These are phyloP conservation scores for Gracilaria domingensis DNA, from an alignment of 23 red algal genomes.

Conservation along the genomic window DNA sequence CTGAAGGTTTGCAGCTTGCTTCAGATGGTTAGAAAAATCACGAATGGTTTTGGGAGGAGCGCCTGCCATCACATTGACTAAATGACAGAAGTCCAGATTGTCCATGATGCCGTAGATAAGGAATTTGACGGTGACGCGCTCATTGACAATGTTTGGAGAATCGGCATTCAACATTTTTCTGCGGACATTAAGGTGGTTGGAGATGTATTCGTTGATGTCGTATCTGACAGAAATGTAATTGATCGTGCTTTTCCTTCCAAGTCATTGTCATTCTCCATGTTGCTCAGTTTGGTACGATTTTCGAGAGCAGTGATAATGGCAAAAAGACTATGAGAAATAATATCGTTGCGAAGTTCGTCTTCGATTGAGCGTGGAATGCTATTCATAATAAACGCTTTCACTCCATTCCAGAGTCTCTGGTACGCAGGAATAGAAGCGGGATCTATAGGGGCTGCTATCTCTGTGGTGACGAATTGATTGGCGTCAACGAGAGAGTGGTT, in stretches of 20 bases:
- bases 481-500: not conserved
- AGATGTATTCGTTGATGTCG: not conserved
- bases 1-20: no score
- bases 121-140: not conserved
- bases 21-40: slow-evolving; percentile 11
- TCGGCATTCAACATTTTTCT: not conserved
- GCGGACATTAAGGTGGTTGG: not conserved
- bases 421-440: not conserved
- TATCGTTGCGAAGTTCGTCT: not conserved
- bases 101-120: not conserved
- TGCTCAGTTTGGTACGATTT: not conserved
- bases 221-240: not conserved
- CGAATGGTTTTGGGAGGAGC: not conserved
- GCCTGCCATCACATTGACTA: not conserved
- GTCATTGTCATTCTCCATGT: not conserved
- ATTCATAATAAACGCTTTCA: not conserved
- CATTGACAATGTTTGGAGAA: not conserved
- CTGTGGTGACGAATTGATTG: not conserved
- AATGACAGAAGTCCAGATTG: not conserved
- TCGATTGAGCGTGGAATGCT: not conserved
- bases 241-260: not conserved
- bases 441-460: not conserved
- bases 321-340: not conserved
- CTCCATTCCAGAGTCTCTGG: not conserved
- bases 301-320: not conserved